phyloP scores from a whole-genome alignment of 1,284 basidiomycete species.

The Naganishia sp. region DNA sequence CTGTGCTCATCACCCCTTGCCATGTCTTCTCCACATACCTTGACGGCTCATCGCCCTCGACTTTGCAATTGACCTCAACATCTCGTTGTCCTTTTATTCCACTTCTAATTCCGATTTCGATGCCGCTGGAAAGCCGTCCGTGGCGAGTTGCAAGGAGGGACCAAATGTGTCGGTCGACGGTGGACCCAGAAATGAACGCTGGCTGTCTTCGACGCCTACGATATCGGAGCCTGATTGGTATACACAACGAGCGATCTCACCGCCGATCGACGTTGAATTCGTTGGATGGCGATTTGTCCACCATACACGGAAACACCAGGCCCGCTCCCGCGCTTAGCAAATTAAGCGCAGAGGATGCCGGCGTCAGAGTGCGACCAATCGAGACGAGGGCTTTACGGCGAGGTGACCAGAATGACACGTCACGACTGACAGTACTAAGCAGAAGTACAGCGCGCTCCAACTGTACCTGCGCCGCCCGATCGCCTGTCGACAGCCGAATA shows the following conservation, averaged over 20 bases:
- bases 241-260: neutral
- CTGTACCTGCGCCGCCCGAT: constrained; percentile 6
- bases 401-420: neutral
- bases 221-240: neutral
- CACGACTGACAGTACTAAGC: neutral
- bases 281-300: constrained; percentile 4
- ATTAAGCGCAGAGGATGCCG: neutral
- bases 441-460: neutral
- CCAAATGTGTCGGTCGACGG: constrained; percentile 1
- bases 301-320: neutral
- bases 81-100: neutral
- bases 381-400: constrained; percentile 8
- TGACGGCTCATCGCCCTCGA: constrained; percentile 26
- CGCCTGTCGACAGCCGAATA: constrained; percentile 2
- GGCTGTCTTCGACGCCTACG: neutral
- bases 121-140: neutral
- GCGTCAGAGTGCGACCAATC: constrained; percentile 20
- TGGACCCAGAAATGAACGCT: neutral
- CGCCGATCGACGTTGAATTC: constrained; percentile 10
- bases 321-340: constrained; percentile 10
- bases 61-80: constrained; percentile 27
- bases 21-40: neutral
- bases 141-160: neutral
- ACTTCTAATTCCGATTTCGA: too few relatives aligned
- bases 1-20: too few relatives aligned